Percentiles rank a stretch among this genome's conserved stretches.
These are phyloP conservation scores for Scleroderma bovista DNA, from an alignment of 768 basidiomycete species.

Conservation along the genomic window DNA sequence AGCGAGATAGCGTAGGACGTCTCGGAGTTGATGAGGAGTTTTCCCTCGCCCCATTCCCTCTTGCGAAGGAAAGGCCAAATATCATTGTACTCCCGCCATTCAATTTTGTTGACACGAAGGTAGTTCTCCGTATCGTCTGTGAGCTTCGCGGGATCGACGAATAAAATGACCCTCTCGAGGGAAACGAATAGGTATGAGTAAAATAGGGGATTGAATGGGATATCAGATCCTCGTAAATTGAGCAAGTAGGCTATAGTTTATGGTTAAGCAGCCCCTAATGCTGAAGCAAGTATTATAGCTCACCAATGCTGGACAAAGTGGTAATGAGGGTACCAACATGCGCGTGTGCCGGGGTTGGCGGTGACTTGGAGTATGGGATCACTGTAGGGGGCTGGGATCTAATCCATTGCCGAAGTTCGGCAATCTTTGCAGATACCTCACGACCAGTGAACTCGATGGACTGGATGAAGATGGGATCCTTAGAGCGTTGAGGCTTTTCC, in stretches of 20 bases:
- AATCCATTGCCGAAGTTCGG: constrained; percentile 67
- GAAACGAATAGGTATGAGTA: constrained; percentile 80
- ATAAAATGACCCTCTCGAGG: constrained; percentile 56
- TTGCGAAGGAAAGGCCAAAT: constrained; percentile 74
- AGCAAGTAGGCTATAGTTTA: constrained; percentile 64
- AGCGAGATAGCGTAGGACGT: constrained; percentile 81
- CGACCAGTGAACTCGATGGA: constrained; percentile 65
- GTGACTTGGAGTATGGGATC: constrained; percentile 56
- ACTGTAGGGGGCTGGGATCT: constrained; percentile 49
- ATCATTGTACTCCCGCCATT: constrained; percentile 63
- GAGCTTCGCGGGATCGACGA: constrained; percentile 68
- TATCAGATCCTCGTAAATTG: constrained; percentile 85
- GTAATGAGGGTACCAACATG: constrained; percentile 66
- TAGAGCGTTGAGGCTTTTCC: constrained; percentile 66
- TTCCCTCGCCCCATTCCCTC: constrained; percentile 76
- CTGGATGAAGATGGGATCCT: constrained; percentile 60
- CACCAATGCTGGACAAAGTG: constrained; percentile 67
- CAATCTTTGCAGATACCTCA: constrained; percentile 67
- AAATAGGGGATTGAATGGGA: constrained; percentile 91
- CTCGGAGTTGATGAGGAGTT: constrained; percentile 66
- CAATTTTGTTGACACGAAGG: constrained; percentile 51
- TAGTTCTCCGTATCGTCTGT: constrained; percentile 53
- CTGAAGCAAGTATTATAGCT: constrained; percentile 11
- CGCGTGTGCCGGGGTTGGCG: constrained; percentile 55
- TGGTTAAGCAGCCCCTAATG: background rate